These are phyloP conservation scores for Suhomyces kilbournensis DNA, from an alignment of 805 yeast species.

Conservation along the genomic window DNA sequence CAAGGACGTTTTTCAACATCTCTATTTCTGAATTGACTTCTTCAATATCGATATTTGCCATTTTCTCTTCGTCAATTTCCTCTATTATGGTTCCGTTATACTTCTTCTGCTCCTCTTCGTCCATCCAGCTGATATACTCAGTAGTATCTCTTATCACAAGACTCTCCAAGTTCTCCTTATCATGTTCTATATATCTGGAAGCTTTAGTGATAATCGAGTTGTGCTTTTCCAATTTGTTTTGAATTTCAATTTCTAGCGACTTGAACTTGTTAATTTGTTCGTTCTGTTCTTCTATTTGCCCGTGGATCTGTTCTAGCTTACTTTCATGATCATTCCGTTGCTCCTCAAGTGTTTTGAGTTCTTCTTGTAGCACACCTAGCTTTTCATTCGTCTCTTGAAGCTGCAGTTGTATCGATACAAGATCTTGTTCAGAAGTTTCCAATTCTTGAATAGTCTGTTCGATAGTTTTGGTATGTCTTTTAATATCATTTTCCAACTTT, in stretches of 20 bases:
- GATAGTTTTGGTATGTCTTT: conserved; percentile 50
- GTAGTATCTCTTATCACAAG: conserved; percentile 55
- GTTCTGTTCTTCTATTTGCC: conserved; percentile 35
- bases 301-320: conserved; percentile 33
- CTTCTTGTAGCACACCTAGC: conserved; percentile 28
- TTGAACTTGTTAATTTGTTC: conserved; percentile 53
- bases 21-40: conserved; percentile 50
- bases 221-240: conserved; percentile 59
- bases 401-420: conserved; percentile 17
- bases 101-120: conserved; percentile 32
- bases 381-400: conserved; percentile 26
- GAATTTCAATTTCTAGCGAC: conserved; percentile 64
- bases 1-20: conserved; percentile 53
- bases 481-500: conserved; percentile 63
- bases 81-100: conserved; percentile 39
- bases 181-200: conserved; percentile 36
- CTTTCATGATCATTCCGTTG: conserved; percentile 40
- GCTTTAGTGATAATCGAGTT: conserved; percentile 36
- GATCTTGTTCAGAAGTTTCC: conserved; percentile 22
- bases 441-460: conserved; percentile 47
- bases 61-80: conserved; percentile 49
- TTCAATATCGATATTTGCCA: conserved; percentile 47
- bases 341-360: conserved; percentile 30
- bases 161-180: conserved; percentile 39
- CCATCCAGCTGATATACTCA: conserved; percentile 50